Base-by-base conservation (phyloP, 208 protist genomes). In the Endotrypanum monterogeii region DNA sequence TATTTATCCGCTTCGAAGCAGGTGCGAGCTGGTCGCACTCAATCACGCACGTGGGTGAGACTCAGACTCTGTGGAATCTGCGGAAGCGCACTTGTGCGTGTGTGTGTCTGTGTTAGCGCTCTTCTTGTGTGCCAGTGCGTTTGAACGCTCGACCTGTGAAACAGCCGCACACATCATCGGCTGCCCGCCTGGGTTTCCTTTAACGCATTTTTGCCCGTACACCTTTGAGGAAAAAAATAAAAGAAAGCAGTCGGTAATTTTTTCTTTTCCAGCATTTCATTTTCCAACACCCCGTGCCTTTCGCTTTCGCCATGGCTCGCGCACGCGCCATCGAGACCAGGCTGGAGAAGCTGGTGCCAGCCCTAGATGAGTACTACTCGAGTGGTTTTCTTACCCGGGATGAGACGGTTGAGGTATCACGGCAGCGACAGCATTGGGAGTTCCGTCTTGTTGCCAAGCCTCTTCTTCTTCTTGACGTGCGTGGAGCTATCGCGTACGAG, bases 371-470 rank as follows among this genome's bases (percentile, higher is more conserved):
- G 83, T 94, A 91, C 84, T 97, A 89, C 81, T 86, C 89, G 44
- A 84, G 83, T 69, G 93, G 93, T 50, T 92, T 95, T 68, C 85
- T 97, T 35, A 91, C 86, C 0, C 86, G 83, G 37, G 77, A 85
- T 9, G 89, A 95, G 78, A 87, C 83, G 11, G 76, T 84, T 25
- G 82, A 93, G 57, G 79, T 97, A 11, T 84, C 85, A 51, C 90
- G 90, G 37, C 76, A 88, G 66, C 90, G 93, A 41, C 88, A 87
- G 48, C 88, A 94, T 79, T 92, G 86, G 83, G 90, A 97, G 79
- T 97, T 95, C 82, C 83, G 88, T 12, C 88, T 97, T 25, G 88
- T 97, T 56, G 93, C 93, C 14, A 94, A 94, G 65, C 93, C 93
- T 4, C 83, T 97, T 16, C 88, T 97, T 23, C 78, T 95, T 18